Percentiles rank a stretch among this genome's conserved stretches.
These are phyloP conservation scores for Pleurotus cornucopiae DNA, from an alignment of 768 basidiomycete genomes.

Conservation along the genomic window DNA sequence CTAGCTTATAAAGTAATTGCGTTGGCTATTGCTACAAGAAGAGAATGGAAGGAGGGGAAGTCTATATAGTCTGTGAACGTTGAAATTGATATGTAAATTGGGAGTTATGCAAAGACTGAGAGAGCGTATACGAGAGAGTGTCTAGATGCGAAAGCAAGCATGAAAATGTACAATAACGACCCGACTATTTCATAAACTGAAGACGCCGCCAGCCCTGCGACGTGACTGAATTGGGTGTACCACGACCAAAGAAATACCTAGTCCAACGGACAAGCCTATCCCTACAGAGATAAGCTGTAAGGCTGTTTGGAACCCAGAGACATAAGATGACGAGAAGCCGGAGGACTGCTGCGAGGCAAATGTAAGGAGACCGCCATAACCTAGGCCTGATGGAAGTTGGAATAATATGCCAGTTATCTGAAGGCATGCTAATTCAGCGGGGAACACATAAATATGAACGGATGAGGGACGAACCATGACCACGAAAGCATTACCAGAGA, in stretches of 20 bases:
- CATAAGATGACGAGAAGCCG: slow-evolving; percentile 52
- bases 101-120: too few species aligned
- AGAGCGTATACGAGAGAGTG: too few species aligned
- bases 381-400: slow-evolving; percentile 80
- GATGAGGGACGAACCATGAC: slow-evolving; percentile 55
- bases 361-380: slow-evolving; percentile 73
- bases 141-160: too few species aligned
- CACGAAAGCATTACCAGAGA: slow-evolving; percentile 72
- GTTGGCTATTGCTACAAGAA: too few species aligned
- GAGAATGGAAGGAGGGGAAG: too few species aligned
- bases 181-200: slow-evolving; percentile 42
- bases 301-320: slow-evolving; percentile 71
- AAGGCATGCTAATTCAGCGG: slow-evolving; percentile 4
- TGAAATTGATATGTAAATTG: too few species aligned
- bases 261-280: slow-evolving; percentile 76
- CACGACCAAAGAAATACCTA: slow-evolving; percentile 65
- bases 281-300: slow-evolving; percentile 74
- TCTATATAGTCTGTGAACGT: too few species aligned
- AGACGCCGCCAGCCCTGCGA: slow-evolving; percentile 54
- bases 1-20: too few species aligned
- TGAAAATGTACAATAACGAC: too few species aligned
- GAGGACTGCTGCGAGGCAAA: slow-evolving; percentile 55
- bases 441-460: too few species aligned
- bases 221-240: slow-evolving; percentile 62
- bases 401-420: slow-evolving; percentile 77